Evolutionary conservation across 306 rosid species (phyloP).

Genomic region (Cicer yamashitae): DNA sequence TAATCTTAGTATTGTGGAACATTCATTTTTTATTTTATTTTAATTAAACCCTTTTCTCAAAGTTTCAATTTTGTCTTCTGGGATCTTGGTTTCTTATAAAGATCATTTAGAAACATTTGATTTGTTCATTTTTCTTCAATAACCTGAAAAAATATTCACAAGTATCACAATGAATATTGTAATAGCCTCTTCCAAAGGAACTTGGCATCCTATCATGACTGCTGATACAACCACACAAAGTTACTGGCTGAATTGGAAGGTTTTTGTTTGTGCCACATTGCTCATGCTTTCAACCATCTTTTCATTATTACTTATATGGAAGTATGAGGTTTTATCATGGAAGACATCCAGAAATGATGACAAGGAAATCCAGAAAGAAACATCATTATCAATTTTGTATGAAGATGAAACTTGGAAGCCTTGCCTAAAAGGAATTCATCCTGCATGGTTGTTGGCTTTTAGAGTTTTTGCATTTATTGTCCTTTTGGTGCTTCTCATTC

Average conservation of each 20-base stretch:
- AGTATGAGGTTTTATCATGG: conserved; percentile 55
- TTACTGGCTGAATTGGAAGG: conserved; percentile 96
- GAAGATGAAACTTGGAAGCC: conserved; percentile 98
- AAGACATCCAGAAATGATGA: conserved; percentile 27
- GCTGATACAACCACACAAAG: conserved; percentile 68
- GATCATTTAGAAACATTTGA: conserved; percentile 10
- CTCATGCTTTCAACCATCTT: conserved; percentile 55
- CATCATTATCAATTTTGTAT: conserved; percentile 53
- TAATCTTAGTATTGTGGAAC: not conserved
- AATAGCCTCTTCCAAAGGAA: conserved; percentile 63
- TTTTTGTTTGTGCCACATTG: conserved; percentile 72
- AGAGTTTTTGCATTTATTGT: conserved; percentile 80
- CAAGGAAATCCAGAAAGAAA: conserved; percentile 54
- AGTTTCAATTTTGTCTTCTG: conserved; percentile 20
- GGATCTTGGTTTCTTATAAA: not conserved
- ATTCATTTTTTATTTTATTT: not conserved
- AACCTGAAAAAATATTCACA: conserved; percentile 17
- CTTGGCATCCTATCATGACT: conserved; percentile 84
- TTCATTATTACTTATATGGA: conserved; percentile 62
- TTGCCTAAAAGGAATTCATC: conserved; percentile 85
- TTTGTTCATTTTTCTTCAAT: conserved; percentile 27
- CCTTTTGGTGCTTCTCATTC: conserved; percentile 72
- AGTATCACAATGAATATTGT: conserved; percentile 64
- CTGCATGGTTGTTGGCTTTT: conserved; percentile 85
- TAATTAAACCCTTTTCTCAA: conserved; percentile 26